These are phyloP conservation scores for Hypoxylon cercidicola DNA, from an alignment of 495 filamentous ascomycete species.

Conservation along the genomic window DNA sequence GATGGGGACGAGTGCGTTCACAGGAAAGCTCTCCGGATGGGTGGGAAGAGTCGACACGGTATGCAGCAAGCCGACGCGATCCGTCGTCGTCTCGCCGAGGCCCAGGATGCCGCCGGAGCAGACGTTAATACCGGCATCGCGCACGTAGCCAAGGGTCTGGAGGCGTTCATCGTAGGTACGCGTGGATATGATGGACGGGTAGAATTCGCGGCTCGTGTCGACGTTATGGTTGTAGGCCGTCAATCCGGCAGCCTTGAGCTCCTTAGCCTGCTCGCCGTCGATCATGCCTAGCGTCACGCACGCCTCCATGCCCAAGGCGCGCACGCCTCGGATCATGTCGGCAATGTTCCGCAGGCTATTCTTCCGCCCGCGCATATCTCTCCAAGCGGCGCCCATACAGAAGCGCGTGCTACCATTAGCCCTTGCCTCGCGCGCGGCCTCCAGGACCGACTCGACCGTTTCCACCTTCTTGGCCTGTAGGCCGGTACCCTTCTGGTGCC, in stretches of 20 bases:
- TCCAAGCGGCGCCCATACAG: slow-evolving; percentile 92
- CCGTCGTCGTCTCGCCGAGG: slow-evolving; percentile 76
- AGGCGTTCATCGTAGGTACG: slow-evolving; percentile 85
- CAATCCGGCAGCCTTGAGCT: slow-evolving; percentile 81
- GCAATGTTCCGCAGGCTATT: slow-evolving; percentile 79
- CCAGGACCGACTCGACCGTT: slow-evolving; percentile 79
- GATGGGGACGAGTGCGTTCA: slow-evolving; percentile 87
- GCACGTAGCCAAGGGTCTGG: slow-evolving; percentile 76
- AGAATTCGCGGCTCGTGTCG: slow-evolving; percentile 86
- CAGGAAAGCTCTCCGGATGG: slow-evolving; percentile 86
- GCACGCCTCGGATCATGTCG: slow-evolving; percentile 81
- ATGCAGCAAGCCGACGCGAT: slow-evolving; percentile 81
- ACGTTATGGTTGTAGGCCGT: slow-evolving; percentile 93
- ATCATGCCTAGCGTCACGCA: slow-evolving; percentile 93
- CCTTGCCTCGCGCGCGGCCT: slow-evolving; percentile 77
- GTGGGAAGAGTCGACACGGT: slow-evolving; percentile 78
- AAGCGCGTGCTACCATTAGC: slow-evolving; percentile 84
- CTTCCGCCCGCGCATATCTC: slow-evolving; percentile 90
- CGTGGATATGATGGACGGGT: slow-evolving; percentile 82
- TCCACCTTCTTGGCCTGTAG: slow-evolving; percentile 80
- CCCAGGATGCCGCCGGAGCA: slow-evolving; percentile 87
- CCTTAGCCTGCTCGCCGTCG: slow-evolving; percentile 76
- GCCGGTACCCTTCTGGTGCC: slow-evolving; percentile 81
- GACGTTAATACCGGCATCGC: slow-evolving; percentile 84
- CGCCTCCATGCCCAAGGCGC: slow-evolving; percentile 83